Conservation (phyloP, 345 rosid genomes). For the Theobroma cacao region DNA sequence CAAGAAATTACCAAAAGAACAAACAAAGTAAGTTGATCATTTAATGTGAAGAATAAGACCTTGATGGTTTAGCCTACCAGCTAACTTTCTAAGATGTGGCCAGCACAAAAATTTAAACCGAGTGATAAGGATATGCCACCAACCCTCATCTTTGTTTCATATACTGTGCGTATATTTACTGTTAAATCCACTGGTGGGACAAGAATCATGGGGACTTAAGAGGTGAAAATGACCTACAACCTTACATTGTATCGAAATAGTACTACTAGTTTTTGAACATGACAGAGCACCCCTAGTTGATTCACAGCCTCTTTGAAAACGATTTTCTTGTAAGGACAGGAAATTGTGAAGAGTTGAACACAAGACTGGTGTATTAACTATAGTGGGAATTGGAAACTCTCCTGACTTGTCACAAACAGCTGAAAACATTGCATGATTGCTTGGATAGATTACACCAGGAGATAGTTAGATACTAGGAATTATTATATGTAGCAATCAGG, state of each 20-base stretch:
- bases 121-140: not conserved
- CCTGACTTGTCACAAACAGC: not conserved
- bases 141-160: not conserved
- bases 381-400: not conserved
- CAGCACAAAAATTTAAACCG: not conserved
- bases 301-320: not conserved
- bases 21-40: not conserved
- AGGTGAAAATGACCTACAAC: not conserved
- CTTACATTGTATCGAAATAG: not conserved
- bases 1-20: not conserved
- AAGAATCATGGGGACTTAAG: not conserved
- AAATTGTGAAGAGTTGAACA: not conserved
- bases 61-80: not conserved
- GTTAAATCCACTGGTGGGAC: not conserved
- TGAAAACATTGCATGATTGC: not conserved
- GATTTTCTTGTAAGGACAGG: not conserved
- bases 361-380: not conserved
- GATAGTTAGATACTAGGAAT: not conserved
- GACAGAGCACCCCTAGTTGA: not conserved
- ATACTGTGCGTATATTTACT: not conserved
- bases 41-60: constrained; percentile 4
- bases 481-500: not conserved
- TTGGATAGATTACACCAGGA: not conserved
- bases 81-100: not conserved
- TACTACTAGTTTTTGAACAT: not conserved